phyloP scores from a whole-genome alignment of 257 asterid species.

The Solanum pinnatisectum region DNA sequence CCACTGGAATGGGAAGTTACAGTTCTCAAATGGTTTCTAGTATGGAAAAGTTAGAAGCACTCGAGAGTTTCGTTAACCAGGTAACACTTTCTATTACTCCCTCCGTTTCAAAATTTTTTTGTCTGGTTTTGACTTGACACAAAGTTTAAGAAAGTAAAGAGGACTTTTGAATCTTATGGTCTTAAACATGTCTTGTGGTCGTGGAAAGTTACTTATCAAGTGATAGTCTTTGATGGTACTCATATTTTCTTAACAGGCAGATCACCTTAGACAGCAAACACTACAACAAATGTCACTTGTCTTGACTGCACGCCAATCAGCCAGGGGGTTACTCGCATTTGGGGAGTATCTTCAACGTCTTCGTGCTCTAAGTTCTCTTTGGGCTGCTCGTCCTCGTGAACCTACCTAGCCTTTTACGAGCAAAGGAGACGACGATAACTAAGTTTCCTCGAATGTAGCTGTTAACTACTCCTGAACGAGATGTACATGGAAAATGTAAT shows the following conservation, averaged over 20 bases:
- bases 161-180: not conserved
- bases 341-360: constrained; percentile 39
- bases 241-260: constrained; percentile 22
- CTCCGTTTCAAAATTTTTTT: not conserved
- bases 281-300: constrained; percentile 26
- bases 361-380: constrained; percentile 21
- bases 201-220: not conserved
- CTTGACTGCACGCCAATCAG: constrained; percentile 27
- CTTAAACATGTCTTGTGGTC: not conserved
- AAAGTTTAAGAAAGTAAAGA: not conserved
- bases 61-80: constrained; percentile 71
- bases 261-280: constrained; percentile 34
- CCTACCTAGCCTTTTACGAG: constrained; percentile 10
- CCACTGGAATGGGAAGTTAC: constrained; percentile 45
- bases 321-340: constrained; percentile 28
- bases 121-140: not conserved
- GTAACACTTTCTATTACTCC: constrained; percentile 15
- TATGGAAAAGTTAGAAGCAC: constrained; percentile 53
- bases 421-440: not conserved
- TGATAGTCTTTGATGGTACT: not conserved
- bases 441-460: not conserved
- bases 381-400: constrained; percentile 24
- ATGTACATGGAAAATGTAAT: not conserved
- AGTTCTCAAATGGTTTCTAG: constrained; percentile 53
- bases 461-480: not conserved